phyloP scores from a whole-genome alignment of 2,329 filamentous ascomycete species.

The Colletotrichum lini region DNA sequence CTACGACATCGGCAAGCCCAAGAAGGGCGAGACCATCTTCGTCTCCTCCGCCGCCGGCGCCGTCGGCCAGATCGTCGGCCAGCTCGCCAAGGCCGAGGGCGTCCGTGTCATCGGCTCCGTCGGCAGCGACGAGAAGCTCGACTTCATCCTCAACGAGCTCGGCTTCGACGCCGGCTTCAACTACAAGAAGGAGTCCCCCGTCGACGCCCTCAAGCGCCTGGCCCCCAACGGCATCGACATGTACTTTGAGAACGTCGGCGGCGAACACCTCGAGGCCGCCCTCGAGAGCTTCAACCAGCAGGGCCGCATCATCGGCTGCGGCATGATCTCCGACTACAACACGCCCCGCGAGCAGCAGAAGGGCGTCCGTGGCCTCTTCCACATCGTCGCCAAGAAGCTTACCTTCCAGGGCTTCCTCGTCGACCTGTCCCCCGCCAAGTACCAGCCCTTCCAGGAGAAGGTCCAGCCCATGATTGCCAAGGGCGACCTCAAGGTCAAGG shows the following conservation, averaged over 20 bases:
- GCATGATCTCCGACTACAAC: slow-evolving; percentile 87
- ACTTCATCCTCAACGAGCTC: slow-evolving; percentile 70
- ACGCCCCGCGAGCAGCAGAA: slow-evolving; percentile 65
- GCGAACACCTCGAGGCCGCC: slow-evolving; percentile 65
- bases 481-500: slow-evolving; percentile 79
- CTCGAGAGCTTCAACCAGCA: slow-evolving; percentile 67
- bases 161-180: slow-evolving; percentile 79
- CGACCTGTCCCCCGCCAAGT: slow-evolving; percentile 77
- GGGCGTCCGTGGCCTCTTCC: slow-evolving; percentile 76
- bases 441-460: slow-evolving; percentile 80
- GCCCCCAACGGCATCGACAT: slow-evolving; percentile 85
- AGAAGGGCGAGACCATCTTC: slow-evolving; percentile 82
- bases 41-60: slow-evolving; percentile 85
- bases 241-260: slow-evolving; percentile 69
- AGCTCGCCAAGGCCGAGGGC: slow-evolving; percentile 86
- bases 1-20: slow-evolving; percentile 74
- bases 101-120: slow-evolving; percentile 85
- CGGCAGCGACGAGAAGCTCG: slow-evolving; percentile 84
- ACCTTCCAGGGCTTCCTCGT: slow-evolving; percentile 85
- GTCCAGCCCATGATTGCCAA: slow-evolving; percentile 83
- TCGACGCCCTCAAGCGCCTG: slow-evolving; percentile 77
- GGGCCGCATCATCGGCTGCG: slow-evolving; percentile 76
- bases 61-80: slow-evolving; percentile 86
- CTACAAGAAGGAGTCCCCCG: slow-evolving; percentile 86
- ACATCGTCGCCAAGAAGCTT: slow-evolving; percentile 77